phyloP scores from a whole-genome alignment of 371 early-diverging fungal genomes.

The Mucor mucedo region DNA sequence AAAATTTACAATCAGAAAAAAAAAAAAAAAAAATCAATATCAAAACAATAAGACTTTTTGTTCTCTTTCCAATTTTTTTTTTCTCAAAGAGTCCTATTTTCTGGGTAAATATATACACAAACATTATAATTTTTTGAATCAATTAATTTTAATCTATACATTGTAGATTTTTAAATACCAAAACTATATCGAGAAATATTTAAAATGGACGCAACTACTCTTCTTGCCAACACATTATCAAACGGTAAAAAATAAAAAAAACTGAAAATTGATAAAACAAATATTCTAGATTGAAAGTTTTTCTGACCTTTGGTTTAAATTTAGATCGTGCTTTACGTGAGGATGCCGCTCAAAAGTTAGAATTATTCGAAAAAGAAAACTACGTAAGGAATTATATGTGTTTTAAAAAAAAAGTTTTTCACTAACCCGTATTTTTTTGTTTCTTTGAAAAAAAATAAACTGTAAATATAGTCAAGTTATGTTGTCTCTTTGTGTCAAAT shows the following conservation, averaged over 20 bases:
- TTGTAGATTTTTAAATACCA: slow-evolving; percentile 6
- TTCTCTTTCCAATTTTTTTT: neutral
- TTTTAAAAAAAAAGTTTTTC: slow-evolving; percentile 4
- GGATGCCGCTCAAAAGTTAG: slow-evolving; percentile 78
- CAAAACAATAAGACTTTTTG: neutral
- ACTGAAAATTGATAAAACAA: neutral
- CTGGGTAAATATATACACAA: neutral
- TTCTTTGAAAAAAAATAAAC: neutral
- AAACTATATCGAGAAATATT: slow-evolving; percentile 11
- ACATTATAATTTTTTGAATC: neutral
- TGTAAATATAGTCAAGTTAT: slow-evolving; percentile 69
- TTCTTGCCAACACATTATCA: slow-evolving; percentile 78
- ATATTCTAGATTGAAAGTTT: slow-evolving; percentile 33
- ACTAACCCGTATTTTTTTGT: slow-evolving; percentile 4
- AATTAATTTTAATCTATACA: neutral
- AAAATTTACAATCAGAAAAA: neutral
- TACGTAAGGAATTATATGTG: slow-evolving; percentile 63
- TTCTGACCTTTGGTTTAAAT: slow-evolving; percentile 28
- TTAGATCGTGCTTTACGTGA: slow-evolving; percentile 63
- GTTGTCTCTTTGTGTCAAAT: slow-evolving; percentile 78
- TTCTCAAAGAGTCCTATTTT: neutral
- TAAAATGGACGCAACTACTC: slow-evolving; percentile 73
- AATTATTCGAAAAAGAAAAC: slow-evolving; percentile 74
- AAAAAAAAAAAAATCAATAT: neutral
- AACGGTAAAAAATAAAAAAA: slow-evolving; percentile 50